Conservation (phyloP, 2,329 filamentous ascomycete species). For the Thelonectria discophora region DNA sequence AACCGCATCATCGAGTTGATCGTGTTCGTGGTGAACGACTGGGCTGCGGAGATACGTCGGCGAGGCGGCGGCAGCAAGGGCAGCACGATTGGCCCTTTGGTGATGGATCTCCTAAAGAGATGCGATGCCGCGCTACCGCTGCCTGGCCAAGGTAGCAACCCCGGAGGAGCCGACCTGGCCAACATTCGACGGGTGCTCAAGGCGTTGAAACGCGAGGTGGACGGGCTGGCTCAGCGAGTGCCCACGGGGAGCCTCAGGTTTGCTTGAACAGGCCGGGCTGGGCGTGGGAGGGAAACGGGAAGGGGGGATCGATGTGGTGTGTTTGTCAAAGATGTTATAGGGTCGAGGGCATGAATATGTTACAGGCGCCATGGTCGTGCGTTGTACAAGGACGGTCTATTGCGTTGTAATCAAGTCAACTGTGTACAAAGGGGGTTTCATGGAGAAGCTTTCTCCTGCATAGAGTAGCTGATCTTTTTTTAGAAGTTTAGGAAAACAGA, state of each 20-base stretch:
- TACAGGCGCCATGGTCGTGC: conserved; percentile 43
- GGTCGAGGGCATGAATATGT: conserved; percentile 39
- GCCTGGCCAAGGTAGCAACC: conserved; percentile 52
- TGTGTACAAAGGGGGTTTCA: conserved; percentile 34
- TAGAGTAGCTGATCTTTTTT: conserved; percentile 19
- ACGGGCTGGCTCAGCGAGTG: conserved; percentile 54
- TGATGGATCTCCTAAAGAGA: conserved; percentile 60
- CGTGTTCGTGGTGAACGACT: conserved; percentile 57
- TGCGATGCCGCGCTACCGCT: conserved; percentile 58
- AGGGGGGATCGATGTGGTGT: conserved; percentile 22
- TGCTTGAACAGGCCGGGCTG: conserved; percentile 45
- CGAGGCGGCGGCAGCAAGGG: conserved; percentile 54
- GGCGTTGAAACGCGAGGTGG: conserved; percentile 55
- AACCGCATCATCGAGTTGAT: conserved; percentile 65
- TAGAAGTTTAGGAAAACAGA: conserved; percentile 5
- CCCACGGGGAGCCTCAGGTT: conserved; percentile 56
- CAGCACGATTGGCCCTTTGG: conserved; percentile 52
- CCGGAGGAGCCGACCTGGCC: conserved; percentile 55
- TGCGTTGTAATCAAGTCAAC: conserved; percentile 39
- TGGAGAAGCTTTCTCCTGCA: conserved; percentile 30
- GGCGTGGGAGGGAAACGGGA: not conserved
- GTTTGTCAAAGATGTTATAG: conserved; percentile 31
- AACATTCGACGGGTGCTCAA: conserved; percentile 55
- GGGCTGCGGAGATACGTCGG: conserved; percentile 60
- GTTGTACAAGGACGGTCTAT: conserved; percentile 40